These are phyloP conservation scores for Pisolithus tinctorius DNA, from an alignment of 768 basidiomycete genomes.

Conservation along the genomic window DNA sequence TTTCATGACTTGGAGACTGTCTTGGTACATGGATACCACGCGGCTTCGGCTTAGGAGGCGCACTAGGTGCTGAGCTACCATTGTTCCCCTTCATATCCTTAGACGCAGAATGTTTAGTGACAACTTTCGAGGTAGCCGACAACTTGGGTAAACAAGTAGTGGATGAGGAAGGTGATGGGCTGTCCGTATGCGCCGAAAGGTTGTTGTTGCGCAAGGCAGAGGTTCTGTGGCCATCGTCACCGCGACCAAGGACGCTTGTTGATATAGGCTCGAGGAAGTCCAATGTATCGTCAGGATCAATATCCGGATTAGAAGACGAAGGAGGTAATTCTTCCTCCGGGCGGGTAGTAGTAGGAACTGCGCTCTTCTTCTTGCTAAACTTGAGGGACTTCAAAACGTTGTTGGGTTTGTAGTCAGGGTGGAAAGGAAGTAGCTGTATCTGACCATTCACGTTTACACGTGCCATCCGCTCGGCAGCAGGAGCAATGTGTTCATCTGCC, in stretches of 20 bases:
- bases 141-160: not conserved
- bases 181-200: no score
- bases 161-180: no score
- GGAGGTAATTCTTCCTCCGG: constrained; percentile 9
- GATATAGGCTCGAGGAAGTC: constrained; percentile 17
- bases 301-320: constrained; percentile 13
- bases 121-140: constrained; percentile 5
- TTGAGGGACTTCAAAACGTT: constrained; percentile 12
- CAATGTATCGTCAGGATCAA: constrained; percentile 13
- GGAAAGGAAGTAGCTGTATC: constrained; percentile 7
- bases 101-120: not conserved
- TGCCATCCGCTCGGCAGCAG: constrained; percentile 7
- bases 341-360: not conserved
- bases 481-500: not conserved
- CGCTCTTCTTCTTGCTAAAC: constrained; percentile 31
- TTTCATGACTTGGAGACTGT: constrained; percentile 9
- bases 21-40: constrained; percentile 3
- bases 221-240: not conserved
- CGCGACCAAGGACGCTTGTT: constrained; percentile 8
- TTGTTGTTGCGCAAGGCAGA: not conserved
- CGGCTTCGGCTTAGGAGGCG: constrained; percentile 13
- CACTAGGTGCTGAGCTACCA: not conserved
- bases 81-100: not conserved
- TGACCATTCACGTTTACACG: constrained; percentile 9
- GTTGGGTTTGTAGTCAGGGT: constrained; percentile 20